Evolutionary conservation across 106 monocot species (phyloP), one percentile per base, ranked within the genome.

Genomic region (Xerophyta viscosa): DNA sequence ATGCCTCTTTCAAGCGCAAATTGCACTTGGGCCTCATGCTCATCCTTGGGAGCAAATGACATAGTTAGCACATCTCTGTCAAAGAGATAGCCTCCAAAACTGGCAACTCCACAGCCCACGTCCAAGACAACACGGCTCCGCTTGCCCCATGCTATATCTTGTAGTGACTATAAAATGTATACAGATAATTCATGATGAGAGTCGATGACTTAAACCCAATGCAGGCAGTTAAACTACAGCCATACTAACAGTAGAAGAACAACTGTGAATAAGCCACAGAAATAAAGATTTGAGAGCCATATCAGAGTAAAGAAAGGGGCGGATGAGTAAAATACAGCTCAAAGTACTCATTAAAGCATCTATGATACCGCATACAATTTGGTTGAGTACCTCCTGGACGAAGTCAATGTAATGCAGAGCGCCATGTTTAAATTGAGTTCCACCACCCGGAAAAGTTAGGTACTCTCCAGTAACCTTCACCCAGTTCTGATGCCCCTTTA

Each of bases 11-110:
- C 91, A 46, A 91, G 81, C 20, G 91, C 91, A 70, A 91, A 86
- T 54, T 91, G 91, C 28, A 91, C 86, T 64, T 91, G 91, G 26
- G 91, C 86, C 66, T 91, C 91, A 62, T 91, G 91, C 66, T 91
- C 91, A 73, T 91, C 91, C 63, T 91, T 91, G 14, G 91, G 91
- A 56, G 91, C 91, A 64, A 91, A 91, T 20, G 91, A 91, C 91
- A 91, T 86, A 10, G 86, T 64, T 54, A 86, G 64, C 22, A 79
- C 86, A 49, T 86, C 81, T 67, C 66, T 81, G 0, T 91, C 91
- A 60, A 86, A 91, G 41, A 82, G 72, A 61, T 64, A 82, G 0
- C 91, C 91, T 20, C 91, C 91, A 61, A 91, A 91, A 57, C 91
- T 86, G 33, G 86, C 91, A 37, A 91, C 91, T 61, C 91, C 91